Percentiles rank a stretch among this genome's conserved stretches.
phyloP scores from a whole-genome alignment of 2,329 filamentous ascomycete genomes.

The Fusarium torreyae region DNA sequence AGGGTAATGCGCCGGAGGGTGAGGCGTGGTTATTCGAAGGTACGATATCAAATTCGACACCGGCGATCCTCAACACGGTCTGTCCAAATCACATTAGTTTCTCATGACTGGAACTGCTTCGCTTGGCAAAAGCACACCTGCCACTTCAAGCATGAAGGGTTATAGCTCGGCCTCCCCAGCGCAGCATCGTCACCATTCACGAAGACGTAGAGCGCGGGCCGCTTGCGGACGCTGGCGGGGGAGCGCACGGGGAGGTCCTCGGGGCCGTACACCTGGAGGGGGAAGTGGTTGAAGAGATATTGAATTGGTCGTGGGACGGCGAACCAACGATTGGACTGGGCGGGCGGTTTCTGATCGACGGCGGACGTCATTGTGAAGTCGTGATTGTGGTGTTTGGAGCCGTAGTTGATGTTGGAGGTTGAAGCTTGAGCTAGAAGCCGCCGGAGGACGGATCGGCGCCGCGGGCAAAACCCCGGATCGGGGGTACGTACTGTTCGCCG shows the following conservation, averaged over 20 bases:
- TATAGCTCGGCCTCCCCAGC: conserved; percentile 81
- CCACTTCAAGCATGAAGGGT: conserved; percentile 95
- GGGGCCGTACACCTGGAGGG: conserved; percentile 80
- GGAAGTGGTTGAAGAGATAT: conserved; percentile 86
- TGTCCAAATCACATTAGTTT: conserved; percentile 54
- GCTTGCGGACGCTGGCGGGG: conserved; percentile 56
- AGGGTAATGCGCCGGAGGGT: conserved; percentile 88
- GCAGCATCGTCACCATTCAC: conserved; percentile 74
- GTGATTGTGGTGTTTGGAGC: not conserved
- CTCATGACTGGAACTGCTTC: no score
- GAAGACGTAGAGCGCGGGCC: conserved; percentile 82
- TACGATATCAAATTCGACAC: conserved; percentile 75
- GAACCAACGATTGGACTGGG: conserved; percentile 59
- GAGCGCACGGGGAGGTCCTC: conserved; percentile 81
- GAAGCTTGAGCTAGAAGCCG: conserved; percentile 24
- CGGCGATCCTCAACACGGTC: conserved; percentile 86
- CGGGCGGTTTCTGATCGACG: conserved; percentile 9
- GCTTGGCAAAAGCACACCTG: conserved; percentile 73
- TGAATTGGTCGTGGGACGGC: conserved; percentile 82
- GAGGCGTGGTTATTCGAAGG: conserved; percentile 94
- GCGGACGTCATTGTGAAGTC: conserved; percentile 36
- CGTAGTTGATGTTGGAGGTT: conserved; percentile 16
- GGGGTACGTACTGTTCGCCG: conserved; percentile 34
- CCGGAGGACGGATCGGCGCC: conserved; percentile 35
- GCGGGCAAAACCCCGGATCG: conserved; percentile 42